phyloP scores from a whole-genome alignment of 2,329 filamentous ascomycete genomes.

The Aspergillus bombycis region DNA sequence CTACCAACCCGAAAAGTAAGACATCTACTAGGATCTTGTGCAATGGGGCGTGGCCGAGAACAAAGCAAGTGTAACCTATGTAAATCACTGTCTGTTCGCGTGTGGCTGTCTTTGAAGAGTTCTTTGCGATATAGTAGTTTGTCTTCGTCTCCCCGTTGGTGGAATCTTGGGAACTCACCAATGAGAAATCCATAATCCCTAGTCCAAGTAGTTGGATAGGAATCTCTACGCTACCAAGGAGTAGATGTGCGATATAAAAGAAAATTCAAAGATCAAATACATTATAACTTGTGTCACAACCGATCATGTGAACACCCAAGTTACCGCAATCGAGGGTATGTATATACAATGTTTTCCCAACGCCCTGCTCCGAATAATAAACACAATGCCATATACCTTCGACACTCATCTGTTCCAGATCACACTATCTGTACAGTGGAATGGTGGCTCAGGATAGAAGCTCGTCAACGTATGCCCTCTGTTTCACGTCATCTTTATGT shows the following conservation, averaged over 20 bases:
- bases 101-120: not conserved
- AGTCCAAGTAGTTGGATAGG: not conserved
- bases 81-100: not conserved
- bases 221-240: not conserved
- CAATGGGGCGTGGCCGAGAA: not conserved
- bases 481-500: conserved; percentile 50
- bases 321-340: conserved; percentile 1
- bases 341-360: conserved; percentile 3
- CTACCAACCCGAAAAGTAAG: not conserved
- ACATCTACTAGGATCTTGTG: not conserved
- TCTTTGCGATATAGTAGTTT: not conserved
- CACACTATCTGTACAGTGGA: not conserved
- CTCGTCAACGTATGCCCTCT: conserved; percentile 67
- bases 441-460: conserved; percentile 34
- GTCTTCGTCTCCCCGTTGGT: not conserved
- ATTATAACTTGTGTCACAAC: not conserved
- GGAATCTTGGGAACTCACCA: not conserved
- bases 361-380: not conserved
- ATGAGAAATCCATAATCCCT: not conserved
- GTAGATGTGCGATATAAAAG: not conserved
- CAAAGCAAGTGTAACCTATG: not conserved
- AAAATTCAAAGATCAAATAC: not conserved
- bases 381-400: not conserved
- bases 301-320: too few species aligned
- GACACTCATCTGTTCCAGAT: not conserved